Percentiles rank a stretch among this genome's conserved stretches.
phyloP scores from a whole-genome alignment of 2,329 filamentous ascomycete genomes.

The Ophiostoma fasciatum region DNA sequence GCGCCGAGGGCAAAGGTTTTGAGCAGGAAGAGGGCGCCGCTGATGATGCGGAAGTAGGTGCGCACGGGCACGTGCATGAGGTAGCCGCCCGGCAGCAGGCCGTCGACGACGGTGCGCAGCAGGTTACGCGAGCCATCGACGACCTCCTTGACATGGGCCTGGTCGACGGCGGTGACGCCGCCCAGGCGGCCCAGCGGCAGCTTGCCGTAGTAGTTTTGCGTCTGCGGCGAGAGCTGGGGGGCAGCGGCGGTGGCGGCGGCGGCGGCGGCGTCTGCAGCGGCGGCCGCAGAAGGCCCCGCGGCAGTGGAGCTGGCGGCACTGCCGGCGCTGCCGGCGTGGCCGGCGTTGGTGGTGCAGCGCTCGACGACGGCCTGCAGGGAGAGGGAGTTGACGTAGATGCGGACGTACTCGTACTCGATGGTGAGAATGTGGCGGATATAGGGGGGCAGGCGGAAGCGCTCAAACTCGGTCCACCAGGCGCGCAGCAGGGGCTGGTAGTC shows the following conservation, averaged over 20 bases:
- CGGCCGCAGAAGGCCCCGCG: constrained; percentile 32
- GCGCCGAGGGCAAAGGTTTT: constrained; percentile 75
- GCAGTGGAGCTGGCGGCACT: not conserved
- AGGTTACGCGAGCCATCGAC: constrained; percentile 65
- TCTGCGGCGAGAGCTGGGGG: constrained; percentile 41
- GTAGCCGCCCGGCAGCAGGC: constrained; percentile 57
- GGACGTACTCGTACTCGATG: constrained; percentile 91
- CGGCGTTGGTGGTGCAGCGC: constrained; percentile 66
- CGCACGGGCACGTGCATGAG: constrained; percentile 72
- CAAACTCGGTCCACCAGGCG: constrained; percentile 71
- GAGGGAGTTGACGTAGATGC: constrained; percentile 88
- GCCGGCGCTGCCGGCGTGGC: constrained; percentile 6
- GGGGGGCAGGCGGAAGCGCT: constrained; percentile 54
- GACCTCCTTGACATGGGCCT: constrained; percentile 61
- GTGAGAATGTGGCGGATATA: constrained; percentile 63
- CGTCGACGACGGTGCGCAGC: constrained; percentile 62
- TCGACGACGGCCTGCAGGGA: constrained; percentile 91
- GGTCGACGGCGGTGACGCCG: constrained; percentile 49
- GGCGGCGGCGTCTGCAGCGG: not conserved
- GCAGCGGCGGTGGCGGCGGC: too few species aligned
- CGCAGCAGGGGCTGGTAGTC: constrained; percentile 66
- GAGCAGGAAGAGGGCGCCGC: constrained; percentile 69
- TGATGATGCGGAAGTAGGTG: constrained; percentile 78
- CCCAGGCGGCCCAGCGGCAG: constrained; percentile 49
- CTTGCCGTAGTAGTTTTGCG: constrained; percentile 49